phyloP scores from a whole-genome alignment of 1,284 basidiomycete species.

The Coriolopsis trogii region DNA sequence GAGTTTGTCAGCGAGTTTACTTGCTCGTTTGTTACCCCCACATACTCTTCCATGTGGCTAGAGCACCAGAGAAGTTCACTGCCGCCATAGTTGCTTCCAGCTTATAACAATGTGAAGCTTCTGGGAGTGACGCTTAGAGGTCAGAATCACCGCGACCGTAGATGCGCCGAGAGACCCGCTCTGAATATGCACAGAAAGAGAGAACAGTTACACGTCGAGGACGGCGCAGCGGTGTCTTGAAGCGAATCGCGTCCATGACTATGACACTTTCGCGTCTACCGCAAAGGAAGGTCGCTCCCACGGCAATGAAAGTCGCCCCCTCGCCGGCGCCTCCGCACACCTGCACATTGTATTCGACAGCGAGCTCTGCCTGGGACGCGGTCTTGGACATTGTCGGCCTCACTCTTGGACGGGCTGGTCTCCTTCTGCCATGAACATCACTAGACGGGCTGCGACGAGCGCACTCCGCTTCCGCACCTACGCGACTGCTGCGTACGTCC shows the following conservation, averaged over 20 bases:
- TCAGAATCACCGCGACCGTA: not conserved
- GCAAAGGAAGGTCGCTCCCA: slow-evolving; percentile 25
- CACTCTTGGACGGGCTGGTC: slow-evolving; percentile 4
- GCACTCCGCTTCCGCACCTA: slow-evolving; percentile 22
- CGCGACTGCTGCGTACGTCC: slow-evolving; percentile 36
- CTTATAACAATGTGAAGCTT: too few species aligned
- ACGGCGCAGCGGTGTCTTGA: not conserved
- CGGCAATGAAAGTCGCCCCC: not conserved
- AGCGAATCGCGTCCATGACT: slow-evolving; percentile 10
- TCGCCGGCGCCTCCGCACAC: slow-evolving; percentile 13
- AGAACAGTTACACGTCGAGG: slow-evolving; percentile 8
- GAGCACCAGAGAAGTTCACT: slow-evolving; percentile 84
- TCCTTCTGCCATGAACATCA: slow-evolving; percentile 23
- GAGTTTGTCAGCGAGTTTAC: not conserved
- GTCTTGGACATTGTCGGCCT: slow-evolving; percentile 9
- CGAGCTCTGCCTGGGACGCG: slow-evolving; percentile 16
- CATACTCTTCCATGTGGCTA: slow-evolving; percentile 87
- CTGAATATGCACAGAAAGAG: slow-evolving; percentile 5
- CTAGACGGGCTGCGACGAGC: slow-evolving; percentile 17
- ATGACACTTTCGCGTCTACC: slow-evolving; percentile 13
- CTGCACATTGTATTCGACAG: slow-evolving; percentile 18
- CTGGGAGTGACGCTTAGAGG: not conserved
- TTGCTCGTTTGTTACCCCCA: not conserved
- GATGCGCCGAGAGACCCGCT: slow-evolving; percentile 18
- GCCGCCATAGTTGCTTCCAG: too few species aligned